phyloP scores from a whole-genome alignment of 2,329 filamentous ascomycete genomes.

The Colletotrichum higginsianum region DNA sequence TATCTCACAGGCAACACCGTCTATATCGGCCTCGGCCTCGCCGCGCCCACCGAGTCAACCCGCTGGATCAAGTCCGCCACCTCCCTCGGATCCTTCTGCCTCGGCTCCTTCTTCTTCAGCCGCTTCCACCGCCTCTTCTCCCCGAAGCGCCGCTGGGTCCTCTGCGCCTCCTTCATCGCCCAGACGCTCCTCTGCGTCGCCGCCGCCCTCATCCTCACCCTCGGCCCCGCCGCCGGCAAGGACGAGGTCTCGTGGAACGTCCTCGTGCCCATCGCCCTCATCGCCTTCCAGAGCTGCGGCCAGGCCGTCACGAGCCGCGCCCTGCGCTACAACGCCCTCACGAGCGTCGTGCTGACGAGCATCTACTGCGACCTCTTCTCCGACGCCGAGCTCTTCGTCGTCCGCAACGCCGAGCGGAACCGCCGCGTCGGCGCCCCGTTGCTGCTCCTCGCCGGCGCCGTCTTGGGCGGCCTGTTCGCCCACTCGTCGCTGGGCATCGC shows the following conservation, averaged over 20 bases:
- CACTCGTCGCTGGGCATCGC: slow-evolving; percentile 64
- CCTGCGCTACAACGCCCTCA: slow-evolving; percentile 78
- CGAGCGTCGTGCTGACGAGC: slow-evolving; percentile 85
- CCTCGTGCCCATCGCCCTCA: slow-evolving; percentile 75
- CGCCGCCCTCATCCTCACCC: slow-evolving; percentile 60
- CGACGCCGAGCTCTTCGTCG: slow-evolving; percentile 66
- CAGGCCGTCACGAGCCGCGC: slow-evolving; percentile 83
- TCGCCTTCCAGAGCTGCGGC: slow-evolving; percentile 84
- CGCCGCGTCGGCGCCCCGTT: slow-evolving; percentile 65
- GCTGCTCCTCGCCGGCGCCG: slow-evolving; percentile 64
- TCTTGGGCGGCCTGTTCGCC: slow-evolving; percentile 65
- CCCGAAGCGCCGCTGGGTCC: slow-evolving; percentile 75
- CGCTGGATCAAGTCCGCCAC: slow-evolving; percentile 81
- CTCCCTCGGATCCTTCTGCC: slow-evolving; percentile 79
- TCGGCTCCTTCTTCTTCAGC: slow-evolving; percentile 80
- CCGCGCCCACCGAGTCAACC: slow-evolving; percentile 66
- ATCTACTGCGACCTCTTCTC: slow-evolving; percentile 87
- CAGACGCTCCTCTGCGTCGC: slow-evolving; percentile 66
- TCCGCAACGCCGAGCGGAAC: slow-evolving; percentile 65
- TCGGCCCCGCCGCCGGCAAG: slow-evolving; percentile 57
- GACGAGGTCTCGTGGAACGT: slow-evolving; percentile 71
- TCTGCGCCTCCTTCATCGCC: slow-evolving; percentile 70
- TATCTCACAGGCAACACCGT: slow-evolving; percentile 76
- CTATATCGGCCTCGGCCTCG: slow-evolving; percentile 82
- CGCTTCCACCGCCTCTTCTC: slow-evolving; percentile 76